Conservation (phyloP, 306 rosid genomes). For the Benincasa hispida region DNA sequence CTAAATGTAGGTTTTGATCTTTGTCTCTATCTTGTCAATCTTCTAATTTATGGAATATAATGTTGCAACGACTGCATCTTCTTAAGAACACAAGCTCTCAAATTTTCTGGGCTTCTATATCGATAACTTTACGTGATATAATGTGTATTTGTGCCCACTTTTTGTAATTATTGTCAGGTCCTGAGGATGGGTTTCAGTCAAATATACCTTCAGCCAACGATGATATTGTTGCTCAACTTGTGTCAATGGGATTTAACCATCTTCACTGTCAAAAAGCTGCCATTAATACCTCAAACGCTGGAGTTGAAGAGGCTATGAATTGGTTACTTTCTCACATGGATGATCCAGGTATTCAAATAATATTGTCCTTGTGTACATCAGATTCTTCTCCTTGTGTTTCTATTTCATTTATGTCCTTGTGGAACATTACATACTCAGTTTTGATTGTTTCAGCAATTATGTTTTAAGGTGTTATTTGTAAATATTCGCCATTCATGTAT, state of each 20-base stretch:
- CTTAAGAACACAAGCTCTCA: neutral
- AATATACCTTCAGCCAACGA: slow-evolving; percentile 34
- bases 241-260: slow-evolving; percentile 81
- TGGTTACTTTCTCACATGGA: slow-evolving; percentile 95
- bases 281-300: slow-evolving; percentile 65
- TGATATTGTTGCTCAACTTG: slow-evolving; percentile 76
- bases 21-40: neutral
- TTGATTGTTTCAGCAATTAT: slow-evolving; percentile 7
- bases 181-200: slow-evolving; percentile 36
- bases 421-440: neutral
- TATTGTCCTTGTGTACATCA: neutral
- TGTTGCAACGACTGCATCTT: neutral
- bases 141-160: neutral
- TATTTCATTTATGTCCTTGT: neutral
- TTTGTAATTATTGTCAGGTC: slow-evolving; percentile 19
- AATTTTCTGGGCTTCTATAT: neutral
- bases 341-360: slow-evolving; percentile 49
- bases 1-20: neutral
- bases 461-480: neutral
- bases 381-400: neutral
- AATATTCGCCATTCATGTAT: neutral
- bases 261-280: slow-evolving; percentile 92
- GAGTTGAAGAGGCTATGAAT: slow-evolving; percentile 97
- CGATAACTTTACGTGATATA: neutral
- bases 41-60: neutral